Evolutionary conservation across 108 stramenopile genomes (phyloP).

Genomic region (Cylindrotheca closterium): DNA sequence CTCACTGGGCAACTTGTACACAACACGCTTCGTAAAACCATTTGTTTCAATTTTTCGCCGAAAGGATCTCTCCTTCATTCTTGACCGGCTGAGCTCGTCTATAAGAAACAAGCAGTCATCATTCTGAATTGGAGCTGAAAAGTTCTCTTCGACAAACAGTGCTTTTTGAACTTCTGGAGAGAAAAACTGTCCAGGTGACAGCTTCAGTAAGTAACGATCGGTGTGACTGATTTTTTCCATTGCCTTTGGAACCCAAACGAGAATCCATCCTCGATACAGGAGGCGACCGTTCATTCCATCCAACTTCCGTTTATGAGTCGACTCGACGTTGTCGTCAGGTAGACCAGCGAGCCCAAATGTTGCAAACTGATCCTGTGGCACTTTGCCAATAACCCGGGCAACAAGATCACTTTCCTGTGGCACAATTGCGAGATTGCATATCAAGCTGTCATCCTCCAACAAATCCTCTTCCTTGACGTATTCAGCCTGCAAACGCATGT

Average conservation of each 20-base stretch:
- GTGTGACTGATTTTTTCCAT: constrained; percentile 35
- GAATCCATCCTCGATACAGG: constrained; percentile 62
- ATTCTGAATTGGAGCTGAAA: constrained; percentile 46
- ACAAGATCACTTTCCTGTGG: constrained; percentile 63
- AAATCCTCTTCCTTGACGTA: constrained; percentile 54
- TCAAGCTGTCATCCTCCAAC: constrained; percentile 35
- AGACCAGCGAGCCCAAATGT: constrained; percentile 44
- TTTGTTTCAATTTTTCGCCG: constrained; percentile 29
- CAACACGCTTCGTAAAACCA: constrained; percentile 28
- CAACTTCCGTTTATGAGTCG: constrained; percentile 24
- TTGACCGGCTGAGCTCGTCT: constrained; percentile 45
- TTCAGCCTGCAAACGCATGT: constrained; percentile 43
- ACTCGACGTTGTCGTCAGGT: constrained; percentile 7
- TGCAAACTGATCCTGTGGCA: constrained; percentile 44
- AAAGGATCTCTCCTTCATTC: constrained; percentile 32
- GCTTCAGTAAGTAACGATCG: constrained; percentile 57
- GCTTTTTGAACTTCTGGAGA: constrained; percentile 50
- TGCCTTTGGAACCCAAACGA: constrained; percentile 62
- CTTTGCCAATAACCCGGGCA: constrained; percentile 40
- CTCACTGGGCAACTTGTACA: constrained; percentile 62
- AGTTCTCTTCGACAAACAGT: constrained; percentile 68
- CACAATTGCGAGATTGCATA: constrained; percentile 79
- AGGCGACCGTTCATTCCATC: constrained; percentile 62
- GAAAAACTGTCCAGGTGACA: constrained; percentile 69
- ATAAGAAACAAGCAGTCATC: constrained; percentile 73